phyloP scores from a whole-genome alignment of 1,139 yeast species.

The Candida sp. region DNA sequence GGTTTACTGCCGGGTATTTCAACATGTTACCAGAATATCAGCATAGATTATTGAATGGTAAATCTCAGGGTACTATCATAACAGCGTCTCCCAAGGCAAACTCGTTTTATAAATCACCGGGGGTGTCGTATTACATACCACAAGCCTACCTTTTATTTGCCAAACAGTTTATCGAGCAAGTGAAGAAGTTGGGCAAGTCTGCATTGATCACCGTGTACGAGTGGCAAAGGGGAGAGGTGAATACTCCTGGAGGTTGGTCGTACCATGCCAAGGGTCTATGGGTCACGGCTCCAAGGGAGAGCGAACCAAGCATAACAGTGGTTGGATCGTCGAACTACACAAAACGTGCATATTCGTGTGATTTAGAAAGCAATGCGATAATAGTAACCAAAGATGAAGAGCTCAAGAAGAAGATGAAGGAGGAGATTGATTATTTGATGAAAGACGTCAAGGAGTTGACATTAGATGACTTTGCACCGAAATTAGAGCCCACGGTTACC shows the following conservation, averaged over 20 bases:
- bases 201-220: slow-evolving; percentile 64
- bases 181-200: slow-evolving; percentile 47
- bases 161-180: slow-evolving; percentile 64
- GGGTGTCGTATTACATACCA: slow-evolving; percentile 83
- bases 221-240: slow-evolving; percentile 89
- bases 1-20: slow-evolving; percentile 97
- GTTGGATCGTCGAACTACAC: slow-evolving; percentile 96
- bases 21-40: slow-evolving; percentile 84
- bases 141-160: slow-evolving; percentile 86
- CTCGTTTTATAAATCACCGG: slow-evolving; percentile 87
- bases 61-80: slow-evolving; percentile 72
- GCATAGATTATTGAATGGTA: slow-evolving; percentile 59
- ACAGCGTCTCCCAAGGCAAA: slow-evolving; percentile 95
- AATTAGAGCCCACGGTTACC: slow-evolving; percentile 14
- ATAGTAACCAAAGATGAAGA: slow-evolving; percentile 70
- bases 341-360: slow-evolving; percentile 84
- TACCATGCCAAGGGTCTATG: slow-evolving; percentile 99
- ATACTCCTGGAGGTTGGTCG: slow-evolving; percentile 89
- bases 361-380: slow-evolving; percentile 86
- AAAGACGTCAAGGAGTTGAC: slow-evolving; percentile 53
- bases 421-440: slow-evolving; percentile 68
- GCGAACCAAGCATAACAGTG: slow-evolving; percentile 71
- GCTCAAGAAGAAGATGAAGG: slow-evolving; percentile 59
- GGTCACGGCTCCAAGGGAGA: slow-evolving; percentile 67
- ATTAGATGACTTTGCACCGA: slow-evolving; percentile 60